Evolutionary conservation across 2,329 filamentous ascomycete genomes (phyloP), one percentile per base, ranked within the genome.

Genomic region (Xylaria polymorpha): DNA sequence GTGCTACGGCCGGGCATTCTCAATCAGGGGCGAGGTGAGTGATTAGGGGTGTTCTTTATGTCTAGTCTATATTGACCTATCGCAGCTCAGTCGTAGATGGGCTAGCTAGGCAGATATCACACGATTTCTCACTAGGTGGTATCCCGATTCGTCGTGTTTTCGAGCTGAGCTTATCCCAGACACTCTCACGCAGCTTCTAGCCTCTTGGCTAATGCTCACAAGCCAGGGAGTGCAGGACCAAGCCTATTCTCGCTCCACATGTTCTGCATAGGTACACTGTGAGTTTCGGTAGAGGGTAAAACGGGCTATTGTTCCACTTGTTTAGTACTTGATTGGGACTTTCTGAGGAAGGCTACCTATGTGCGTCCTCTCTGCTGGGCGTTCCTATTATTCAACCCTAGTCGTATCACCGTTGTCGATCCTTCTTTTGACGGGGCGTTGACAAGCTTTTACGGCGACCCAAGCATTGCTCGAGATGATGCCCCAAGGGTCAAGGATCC

Each of bases 331-430:
- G 48, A 29, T 15, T 44, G 51, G 32, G 55, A 58, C 58, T 50
- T 55, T 46, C 59, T 50, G 44, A 66, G 63, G 32, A 69, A 63
- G 46, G 67, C 64, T 69, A n/a, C n/a, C n/a, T n/a, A 55, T 59
- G 58, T 25, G 20, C 41, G 39, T 22, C 43, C 41, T 44, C 14
- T 51, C 25, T 14, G 57, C 29, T 50, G 22, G 50, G 62, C 15
- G 15, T 25, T 53, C 56, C 46, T 62, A 46, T 66, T 41, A 43
- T 62, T 55, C 43, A 4, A 44, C 50, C 57, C 67, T 22, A 15
- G 67, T 61, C 55, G 10, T 22, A 53, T 59, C 48, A 35, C n/a
- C 44, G 44, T 20, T 37, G 29, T 20, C 29, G 8, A 66, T 62
- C 63, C 58, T 48, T 48, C 58, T 39, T 39, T n/a, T 56, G 35